These are phyloP conservation scores for Cryptosporidium canis DNA, from an alignment of 169 alveolate species.

Conservation along the genomic window DNA sequence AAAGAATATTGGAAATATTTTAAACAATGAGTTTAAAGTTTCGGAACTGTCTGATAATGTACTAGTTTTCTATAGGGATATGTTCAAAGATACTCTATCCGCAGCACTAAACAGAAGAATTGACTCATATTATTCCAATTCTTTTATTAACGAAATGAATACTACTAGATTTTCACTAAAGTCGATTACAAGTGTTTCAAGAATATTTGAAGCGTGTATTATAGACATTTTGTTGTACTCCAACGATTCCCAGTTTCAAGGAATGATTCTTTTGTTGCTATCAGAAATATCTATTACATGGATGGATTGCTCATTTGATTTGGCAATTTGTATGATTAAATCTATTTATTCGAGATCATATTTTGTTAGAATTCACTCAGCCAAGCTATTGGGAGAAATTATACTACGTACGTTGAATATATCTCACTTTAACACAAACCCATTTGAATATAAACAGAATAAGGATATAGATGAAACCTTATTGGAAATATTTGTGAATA, in stretches of 20 bases:
- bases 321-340: slow-evolving; percentile 34
- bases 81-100: not conserved
- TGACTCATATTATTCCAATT: not conserved
- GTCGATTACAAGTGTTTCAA: not conserved
- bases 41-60: not conserved
- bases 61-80: not conserved
- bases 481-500: not conserved
- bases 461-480: not conserved
- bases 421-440: not conserved
- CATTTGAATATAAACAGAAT: not conserved
- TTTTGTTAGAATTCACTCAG: slow-evolving; percentile 18
- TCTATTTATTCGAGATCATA: slow-evolving; percentile 18
- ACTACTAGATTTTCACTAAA: slow-evolving; percentile 4
- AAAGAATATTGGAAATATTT: not conserved
- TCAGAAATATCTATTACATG: slow-evolving; percentile 45
- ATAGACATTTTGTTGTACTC: slow-evolving; percentile 20
- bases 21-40: not conserved
- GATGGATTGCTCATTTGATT: slow-evolving; percentile 24
- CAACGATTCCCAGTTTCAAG: slow-evolving; percentile 31
- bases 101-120: not conserved
- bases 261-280: slow-evolving; percentile 39
- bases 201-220: not conserved
- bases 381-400: slow-evolving; percentile 16
- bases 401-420: slow-evolving; percentile 18
- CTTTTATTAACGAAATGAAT: not conserved